Evolutionary conservation across 73 alveolate genomes (phyloP).

Genomic region (Uronychia setigera): DNA sequence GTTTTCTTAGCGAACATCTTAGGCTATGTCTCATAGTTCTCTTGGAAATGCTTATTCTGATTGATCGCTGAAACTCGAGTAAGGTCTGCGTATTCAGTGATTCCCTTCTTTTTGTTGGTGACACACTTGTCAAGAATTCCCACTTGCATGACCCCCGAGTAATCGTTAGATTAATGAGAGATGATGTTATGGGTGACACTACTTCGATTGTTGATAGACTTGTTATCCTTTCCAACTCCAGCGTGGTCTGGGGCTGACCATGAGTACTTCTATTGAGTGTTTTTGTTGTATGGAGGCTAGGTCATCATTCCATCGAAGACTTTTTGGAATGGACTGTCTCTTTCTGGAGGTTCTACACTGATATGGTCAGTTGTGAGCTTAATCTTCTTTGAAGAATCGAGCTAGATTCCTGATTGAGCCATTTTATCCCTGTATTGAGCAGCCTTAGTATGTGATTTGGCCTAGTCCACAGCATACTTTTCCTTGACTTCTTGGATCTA

Average conservation of each 20-base stretch:
- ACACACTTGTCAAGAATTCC: slow-evolving; percentile 60
- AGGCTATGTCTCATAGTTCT: slow-evolving; percentile 58
- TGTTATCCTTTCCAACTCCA: slow-evolving; percentile 24
- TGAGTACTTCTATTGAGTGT: slow-evolving; percentile 45
- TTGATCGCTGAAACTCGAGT: slow-evolving; percentile 61
- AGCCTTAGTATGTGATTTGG: not conserved
- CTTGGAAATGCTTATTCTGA: slow-evolving; percentile 63
- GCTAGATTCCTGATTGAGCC: slow-evolving; percentile 49
- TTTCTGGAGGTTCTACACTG: slow-evolving; percentile 81
- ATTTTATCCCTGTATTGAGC: slow-evolving; percentile 37
- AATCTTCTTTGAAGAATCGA: slow-evolving; percentile 17
- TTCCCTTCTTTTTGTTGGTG: slow-evolving; percentile 69
- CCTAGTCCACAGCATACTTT: not conserved
- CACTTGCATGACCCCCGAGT: slow-evolving; percentile 41
- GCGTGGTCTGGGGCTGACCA: slow-evolving; percentile 55
- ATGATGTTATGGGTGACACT: slow-evolving; percentile 69
- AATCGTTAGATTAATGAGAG: slow-evolving; percentile 59
- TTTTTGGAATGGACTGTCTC: slow-evolving; percentile 63
- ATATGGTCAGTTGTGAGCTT: slow-evolving; percentile 81
- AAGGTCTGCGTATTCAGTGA: slow-evolving; percentile 71
- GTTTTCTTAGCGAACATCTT: slow-evolving; percentile 65
- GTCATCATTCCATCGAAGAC: slow-evolving; percentile 76
- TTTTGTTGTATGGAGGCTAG: slow-evolving; percentile 51
- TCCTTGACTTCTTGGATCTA: not conserved
- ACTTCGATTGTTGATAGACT: slow-evolving; percentile 69